These are phyloP conservation scores for Botrytis pseudocinerea DNA, from an alignment of 2,329 filamentous ascomycete species.

Conservation along the genomic window DNA sequence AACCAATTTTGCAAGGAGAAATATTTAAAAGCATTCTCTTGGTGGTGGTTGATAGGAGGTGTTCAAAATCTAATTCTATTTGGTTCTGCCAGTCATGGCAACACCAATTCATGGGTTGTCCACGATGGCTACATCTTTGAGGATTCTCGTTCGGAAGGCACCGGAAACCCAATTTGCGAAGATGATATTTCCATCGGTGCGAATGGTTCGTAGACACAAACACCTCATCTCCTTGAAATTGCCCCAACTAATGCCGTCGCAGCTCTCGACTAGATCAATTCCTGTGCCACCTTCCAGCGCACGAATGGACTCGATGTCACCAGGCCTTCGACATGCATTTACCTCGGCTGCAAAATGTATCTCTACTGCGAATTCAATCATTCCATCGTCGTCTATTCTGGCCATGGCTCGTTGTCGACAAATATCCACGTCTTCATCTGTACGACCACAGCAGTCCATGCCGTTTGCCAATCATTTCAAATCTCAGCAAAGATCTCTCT, in stretches of 20 bases:
- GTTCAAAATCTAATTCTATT: conserved; percentile 12
- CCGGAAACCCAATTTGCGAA: conserved; percentile 13
- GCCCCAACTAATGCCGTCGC: conserved; percentile 2
- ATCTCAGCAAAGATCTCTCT: conserved; percentile 35
- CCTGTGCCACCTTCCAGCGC: conserved; percentile 27
- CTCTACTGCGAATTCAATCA: conserved; percentile 32
- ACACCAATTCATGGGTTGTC: conserved; percentile 8
- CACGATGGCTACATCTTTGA: conserved; percentile 19
- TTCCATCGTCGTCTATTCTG: conserved; percentile 25
- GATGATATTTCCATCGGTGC: not conserved
- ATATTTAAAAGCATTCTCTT: not conserved
- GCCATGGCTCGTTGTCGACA: conserved; percentile 29
- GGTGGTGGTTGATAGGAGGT: conserved; percentile 25
- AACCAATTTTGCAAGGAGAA: not conserved
- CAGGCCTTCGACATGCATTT: not conserved
- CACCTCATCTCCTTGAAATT: not conserved
- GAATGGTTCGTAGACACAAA: conserved; percentile 18
- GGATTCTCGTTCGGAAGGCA: conserved; percentile 8
- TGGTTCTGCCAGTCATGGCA: conserved; percentile 24
- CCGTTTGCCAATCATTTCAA: conserved; percentile 23
- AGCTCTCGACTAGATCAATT: conserved; percentile 22
- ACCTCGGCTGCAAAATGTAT: conserved; percentile 13
- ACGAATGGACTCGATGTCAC: conserved; percentile 8
- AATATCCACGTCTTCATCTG: conserved; percentile 33
- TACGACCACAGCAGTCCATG: conserved; percentile 26